Evolutionary conservation across 768 basidiomycete species (phyloP), one percentile per base, ranked within the genome.

Genomic region (Collybiopsis luxurians): DNA sequence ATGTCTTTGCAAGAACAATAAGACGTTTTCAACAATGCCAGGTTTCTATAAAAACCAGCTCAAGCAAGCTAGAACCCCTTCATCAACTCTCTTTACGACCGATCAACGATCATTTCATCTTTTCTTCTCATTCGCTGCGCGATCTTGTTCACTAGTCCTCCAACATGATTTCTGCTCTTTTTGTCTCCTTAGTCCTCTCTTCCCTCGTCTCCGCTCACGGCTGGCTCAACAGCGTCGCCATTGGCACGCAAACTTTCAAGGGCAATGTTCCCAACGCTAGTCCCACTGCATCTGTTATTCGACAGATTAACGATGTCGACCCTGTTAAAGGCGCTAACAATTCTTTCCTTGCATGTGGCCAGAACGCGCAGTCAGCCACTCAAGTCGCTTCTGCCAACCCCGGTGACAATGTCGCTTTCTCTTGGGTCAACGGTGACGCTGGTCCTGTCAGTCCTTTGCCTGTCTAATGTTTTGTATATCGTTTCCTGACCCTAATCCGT

Each of bases 301-400:
- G 80, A 19, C 71, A 73, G 42, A 70, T 82, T 55, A 67, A 71
- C 52, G 62, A 63, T 61, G 72, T 75, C 54, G 58, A 65, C 0
- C 80, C 81, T 3, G 77, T 81, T 59, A 80, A 80, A 63, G 75
- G 75, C 21, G 69, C 78, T 9, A 62, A 61, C 7, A 80, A 80
- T 54, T 50, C 67, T 13, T 72, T 71, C 60, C 39, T 81, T 15
- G 75, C 71, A 66, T 82, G 80, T 56, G 81, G 80, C 27, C 71
- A 73, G 46, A 64, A 69, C 30, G 76, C 79, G 17, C 64, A 74
- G 57, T 63, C 67, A 2, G 81, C 79, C 19, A 57, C 69, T 23
- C 66, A 77, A 42, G 73, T 75, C 43, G 80, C 73, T 5, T 53
- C 72, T 44, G 78, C 75, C 23, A 75, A 73, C 44, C 73, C 80